Base-by-base conservation (phyloP, 2,329 filamentous ascomycete species). In the Fusarium kyushuense region DNA sequence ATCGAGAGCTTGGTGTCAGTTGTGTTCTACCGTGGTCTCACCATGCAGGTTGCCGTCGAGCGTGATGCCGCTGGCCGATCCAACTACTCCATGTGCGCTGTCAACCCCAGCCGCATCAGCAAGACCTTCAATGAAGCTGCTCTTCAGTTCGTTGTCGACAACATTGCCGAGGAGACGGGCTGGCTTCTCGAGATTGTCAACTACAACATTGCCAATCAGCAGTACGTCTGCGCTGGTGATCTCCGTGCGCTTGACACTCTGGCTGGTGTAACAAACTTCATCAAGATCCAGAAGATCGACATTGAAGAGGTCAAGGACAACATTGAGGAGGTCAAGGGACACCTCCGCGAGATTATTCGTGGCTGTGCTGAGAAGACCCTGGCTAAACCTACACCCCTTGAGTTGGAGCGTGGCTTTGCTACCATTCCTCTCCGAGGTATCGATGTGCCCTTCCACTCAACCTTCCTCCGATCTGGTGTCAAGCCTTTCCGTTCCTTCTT, bases 171-270 rank as follows among this genome's bases (percentile, higher is more conserved):
- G 79, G 91, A 93, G 79, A 98, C 96, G 8, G 91, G 90, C 63
- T 99, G 96, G 96, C 86, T 99, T 41, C 83, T 99, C 69, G 96
- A 99, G 82, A 98, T 99, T 85, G 96, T 99, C 87, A 99, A 99
- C 86, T 96, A 96, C 83, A 92, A 92, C 82, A 89, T 92, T 74
- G 88, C 87, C 77, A 91, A 92, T 81, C 89, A 90, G 88, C 89
- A 92, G 78, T 92, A 92, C 76, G 89, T 92, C 59, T 91, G 89
- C 56, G 89, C 89, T 58, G 89, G 89, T 78, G 89, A 92, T 76
- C 83, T 92, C 59, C 86, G 89, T 8, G 89, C 89, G 10, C 84
- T 92, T n/a, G 89, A 92, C 78, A 91, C 89, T 21, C 83, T 92
- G 53, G 89, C 89, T 46, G 92, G 92, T 55, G 92, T 97, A 58